These are phyloP conservation scores for Thelonectria olida DNA, from an alignment of 2,329 filamentous ascomycete genomes.

Conservation along the genomic window DNA sequence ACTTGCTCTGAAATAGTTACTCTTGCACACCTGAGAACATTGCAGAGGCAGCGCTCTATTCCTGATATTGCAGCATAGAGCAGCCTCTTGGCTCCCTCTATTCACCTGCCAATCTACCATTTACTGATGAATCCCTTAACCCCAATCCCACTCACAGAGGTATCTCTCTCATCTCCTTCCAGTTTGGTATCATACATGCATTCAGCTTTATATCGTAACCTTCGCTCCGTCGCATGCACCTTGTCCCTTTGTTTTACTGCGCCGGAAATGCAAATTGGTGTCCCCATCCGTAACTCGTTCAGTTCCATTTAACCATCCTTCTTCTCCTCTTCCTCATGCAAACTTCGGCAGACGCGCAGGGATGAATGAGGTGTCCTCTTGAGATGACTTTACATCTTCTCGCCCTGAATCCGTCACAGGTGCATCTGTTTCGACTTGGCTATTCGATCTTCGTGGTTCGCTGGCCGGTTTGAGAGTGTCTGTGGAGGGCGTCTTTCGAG, in stretches of 20 bases:
- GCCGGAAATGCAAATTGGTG: constrained; percentile 17
- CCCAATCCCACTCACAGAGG: not conserved
- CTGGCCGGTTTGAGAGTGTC: constrained; percentile 23
- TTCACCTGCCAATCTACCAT: not conserved
- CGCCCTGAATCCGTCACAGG: constrained; percentile 35
- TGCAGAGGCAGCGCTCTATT: not conserved
- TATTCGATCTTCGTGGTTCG: constrained; percentile 1
- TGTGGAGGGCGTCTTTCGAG: constrained; percentile 19
- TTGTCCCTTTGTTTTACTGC: constrained; percentile 31
- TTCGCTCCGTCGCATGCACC: constrained; percentile 12
- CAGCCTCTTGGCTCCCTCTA: not conserved
- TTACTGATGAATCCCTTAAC: not conserved
- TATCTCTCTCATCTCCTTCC: constrained; percentile 20
- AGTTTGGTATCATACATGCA: constrained; percentile 40
- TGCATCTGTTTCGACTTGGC: constrained; percentile 30
- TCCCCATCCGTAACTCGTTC: not conserved
- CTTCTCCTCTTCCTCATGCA: constrained; percentile 43
- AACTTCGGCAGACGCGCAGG: constrained; percentile 69
- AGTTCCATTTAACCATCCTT: not conserved
- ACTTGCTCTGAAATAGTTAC: too few relatives aligned
- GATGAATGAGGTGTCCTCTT: constrained; percentile 54
- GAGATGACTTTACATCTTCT: constrained; percentile 17
- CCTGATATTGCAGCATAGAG: not conserved
- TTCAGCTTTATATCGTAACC: constrained; percentile 26
- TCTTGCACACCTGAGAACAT: too few relatives aligned